Evolutionary conservation across 345 rosid species (phyloP), one percentile per base, ranked within the genome.

Genomic region (Clausena lansium): DNA sequence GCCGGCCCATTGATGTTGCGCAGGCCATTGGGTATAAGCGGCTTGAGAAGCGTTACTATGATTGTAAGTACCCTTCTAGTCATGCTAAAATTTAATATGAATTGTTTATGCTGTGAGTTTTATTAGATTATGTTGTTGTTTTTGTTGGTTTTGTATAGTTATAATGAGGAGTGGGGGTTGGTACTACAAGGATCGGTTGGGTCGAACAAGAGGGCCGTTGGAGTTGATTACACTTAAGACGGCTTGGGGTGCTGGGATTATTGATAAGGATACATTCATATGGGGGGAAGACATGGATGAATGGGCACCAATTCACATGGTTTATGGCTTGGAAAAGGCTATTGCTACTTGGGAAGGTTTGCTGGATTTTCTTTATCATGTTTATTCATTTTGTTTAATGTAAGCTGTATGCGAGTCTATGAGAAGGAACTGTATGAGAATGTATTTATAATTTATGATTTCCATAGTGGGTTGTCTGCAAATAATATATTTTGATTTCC

Each of bases 331-430:
- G 86, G 98, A 95, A 79, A 93, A 83, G 54, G 97, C 98, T 11
- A 91, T 95, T 83, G 98, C 95, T 67, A 90, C 97, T 77, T 95
- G 98, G 98, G 98, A 95, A 90, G 98, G 98, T 95, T 76, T 69
- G 83, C 80, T 19, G 14, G 24, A 28, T 62, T 69, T 63, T 36
- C 55, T 64, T 45, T 22, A 54, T 45, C 60, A 22, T 77, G 28
- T 25, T 24, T 59, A n/a, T 68, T 67, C 8, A 35, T 47, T 47
- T 38, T 58, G 35, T 77, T 32, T 79, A 50, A 24, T 22, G n/a
- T 54, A 27, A 39, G 52, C 8, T 50, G 52, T 14, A 41, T 24
- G 22, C 2, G 2, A 52, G 57, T 17, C 57, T 52, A 27, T 22
- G n/a, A 20, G 13, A 19, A 20, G 10, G 15, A 22, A 52, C 47